Evolutionary conservation across 768 basidiomycete species (phyloP), one percentile per base, ranked within the genome.

Genomic region (Paxillus ammoniavirescens): DNA sequence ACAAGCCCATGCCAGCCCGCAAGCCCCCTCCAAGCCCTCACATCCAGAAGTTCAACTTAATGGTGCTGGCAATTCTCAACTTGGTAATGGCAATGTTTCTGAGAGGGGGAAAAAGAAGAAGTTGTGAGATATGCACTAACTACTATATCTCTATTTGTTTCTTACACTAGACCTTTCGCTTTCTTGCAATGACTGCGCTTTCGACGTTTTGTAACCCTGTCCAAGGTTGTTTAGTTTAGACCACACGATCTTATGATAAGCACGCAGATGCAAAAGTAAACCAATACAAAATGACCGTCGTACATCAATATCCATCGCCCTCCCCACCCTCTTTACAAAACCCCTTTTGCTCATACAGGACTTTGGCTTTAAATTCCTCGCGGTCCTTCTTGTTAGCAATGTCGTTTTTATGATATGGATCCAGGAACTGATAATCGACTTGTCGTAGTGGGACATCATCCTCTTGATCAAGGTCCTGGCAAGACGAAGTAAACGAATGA

Each of bases 301-400:
- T 51, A 30, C 21, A 50, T 70, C 63, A 97, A 71, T 98, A 98
- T 10, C 93, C 93, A 69, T 98, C 96, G 8, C 95, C 95, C 74
- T 98, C 96, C 36, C 93, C 91, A 10, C 93, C 94, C 69, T 98
- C 96, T 68, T 87, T 92, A 67, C 87, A 93, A 71, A 96, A 98
- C 2, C 96, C 96, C 60, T 86, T 84, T 68, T 90, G 79, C 66
- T 90, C 84, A 62, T 81, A 90, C 53, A 98, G 73, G 40, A 96
- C 80, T 62, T 90, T 81, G 33, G 93, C 84, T 71, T 92, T 93
- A 64, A 75, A 71, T 52, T 92, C 89, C 61, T 97, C 95, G n/a
- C 84, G 82, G 49, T 80, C 76, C 66, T 91, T 89, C 73, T 89
- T 90, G 51, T 71, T 72, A 53, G 89, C 87, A 49, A 84, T 78